phyloP scores from a whole-genome alignment of 2,329 filamentous ascomycete genomes.

The Monosporascus sp. region DNA sequence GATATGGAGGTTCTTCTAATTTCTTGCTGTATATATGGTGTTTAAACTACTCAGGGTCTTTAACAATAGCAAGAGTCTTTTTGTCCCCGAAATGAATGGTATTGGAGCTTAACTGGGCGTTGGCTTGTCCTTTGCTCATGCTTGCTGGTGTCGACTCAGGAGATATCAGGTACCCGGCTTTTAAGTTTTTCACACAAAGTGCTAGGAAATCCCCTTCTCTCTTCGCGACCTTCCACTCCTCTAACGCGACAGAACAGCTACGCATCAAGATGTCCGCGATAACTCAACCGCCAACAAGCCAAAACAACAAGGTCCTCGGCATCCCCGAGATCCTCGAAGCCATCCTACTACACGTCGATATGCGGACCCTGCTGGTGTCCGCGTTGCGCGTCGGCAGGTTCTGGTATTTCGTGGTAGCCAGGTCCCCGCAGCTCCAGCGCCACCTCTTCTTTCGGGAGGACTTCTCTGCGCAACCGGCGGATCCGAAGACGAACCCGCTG shows the following conservation, averaged over 20 bases:
- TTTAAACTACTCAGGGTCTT: too few relatives aligned
- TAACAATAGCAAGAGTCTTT: too few relatives aligned
- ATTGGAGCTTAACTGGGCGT: too few relatives aligned
- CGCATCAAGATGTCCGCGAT: background rate
- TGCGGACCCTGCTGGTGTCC: constrained; percentile 5
- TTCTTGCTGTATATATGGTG: too few relatives aligned
- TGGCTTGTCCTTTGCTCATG: too few relatives aligned
- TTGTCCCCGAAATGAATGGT: too few relatives aligned
- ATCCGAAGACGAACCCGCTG: constrained; percentile 1
- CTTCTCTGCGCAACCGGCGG: background rate
- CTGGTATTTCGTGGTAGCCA: constrained; percentile 2
- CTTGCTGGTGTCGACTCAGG: too few relatives aligned
- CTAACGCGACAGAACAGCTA: too few relatives aligned
- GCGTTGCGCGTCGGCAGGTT: constrained; percentile 2
- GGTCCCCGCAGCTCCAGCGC: constrained; percentile 5
- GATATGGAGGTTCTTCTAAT: constrained; percentile 42
- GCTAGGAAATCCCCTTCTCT: too few relatives aligned
- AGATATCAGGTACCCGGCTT: too few relatives aligned
- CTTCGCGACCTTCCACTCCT: too few relatives aligned
- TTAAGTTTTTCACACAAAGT: too few relatives aligned
- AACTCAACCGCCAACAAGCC: background rate
- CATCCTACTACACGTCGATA: constrained; percentile 5
- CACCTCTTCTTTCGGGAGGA: constrained; percentile 6
- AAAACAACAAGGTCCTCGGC: background rate
- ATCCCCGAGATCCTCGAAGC: constrained; percentile 9